phyloP scores from a whole-genome alignment of 345 rosid genomes.

The Salix dunnii region DNA sequence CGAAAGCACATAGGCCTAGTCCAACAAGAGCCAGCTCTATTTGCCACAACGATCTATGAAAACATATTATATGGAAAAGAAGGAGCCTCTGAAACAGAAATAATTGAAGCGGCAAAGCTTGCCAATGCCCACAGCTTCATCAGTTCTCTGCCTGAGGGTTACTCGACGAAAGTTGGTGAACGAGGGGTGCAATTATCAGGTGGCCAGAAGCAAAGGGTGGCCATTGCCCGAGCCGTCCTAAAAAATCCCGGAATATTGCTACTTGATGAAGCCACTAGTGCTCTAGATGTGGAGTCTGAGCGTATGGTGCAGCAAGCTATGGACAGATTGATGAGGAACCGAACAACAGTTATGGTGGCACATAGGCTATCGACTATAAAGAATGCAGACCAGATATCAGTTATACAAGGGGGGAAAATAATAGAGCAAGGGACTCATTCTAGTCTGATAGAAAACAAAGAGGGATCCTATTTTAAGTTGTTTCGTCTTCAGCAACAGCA shows the following conservation, averaged over 20 bases:
- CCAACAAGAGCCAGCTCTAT: slow-evolving; percentile 95
- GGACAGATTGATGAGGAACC: slow-evolving; percentile 68
- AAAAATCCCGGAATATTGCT: slow-evolving; percentile 86
- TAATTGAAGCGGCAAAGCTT: slow-evolving; percentile 70
- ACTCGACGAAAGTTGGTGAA: slow-evolving; percentile 84
- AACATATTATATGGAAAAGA: slow-evolving; percentile 88
- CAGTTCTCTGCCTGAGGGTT: slow-evolving; percentile 80
- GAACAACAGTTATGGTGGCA: slow-evolving; percentile 88
- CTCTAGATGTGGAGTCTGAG: slow-evolving; percentile 79
- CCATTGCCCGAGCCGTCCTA: slow-evolving; percentile 85
- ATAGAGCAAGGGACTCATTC: slow-evolving; percentile 85
- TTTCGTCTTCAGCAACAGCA: slow-evolving; percentile 79
- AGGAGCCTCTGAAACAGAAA: slow-evolving; percentile 72
- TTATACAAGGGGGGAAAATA: slow-evolving; percentile 68
- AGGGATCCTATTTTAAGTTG: slow-evolving; percentile 74
- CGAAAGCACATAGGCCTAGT: slow-evolving; percentile 81
- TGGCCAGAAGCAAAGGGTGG: slow-evolving; percentile 88
- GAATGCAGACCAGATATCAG: slow-evolving; percentile 74
- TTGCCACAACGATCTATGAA: slow-evolving; percentile 75
- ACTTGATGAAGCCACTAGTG: slow-evolving; percentile 91
- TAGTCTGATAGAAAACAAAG: slow-evolving; percentile 55
- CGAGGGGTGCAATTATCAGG: slow-evolving; percentile 89
- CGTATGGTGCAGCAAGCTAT: slow-evolving; percentile 90
- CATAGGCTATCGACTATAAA: slow-evolving; percentile 87
- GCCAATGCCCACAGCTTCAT: slow-evolving; percentile 89